Conservation (phyloP, 352 stramenopile genomes). For the Pythium insidiosum region DNA sequence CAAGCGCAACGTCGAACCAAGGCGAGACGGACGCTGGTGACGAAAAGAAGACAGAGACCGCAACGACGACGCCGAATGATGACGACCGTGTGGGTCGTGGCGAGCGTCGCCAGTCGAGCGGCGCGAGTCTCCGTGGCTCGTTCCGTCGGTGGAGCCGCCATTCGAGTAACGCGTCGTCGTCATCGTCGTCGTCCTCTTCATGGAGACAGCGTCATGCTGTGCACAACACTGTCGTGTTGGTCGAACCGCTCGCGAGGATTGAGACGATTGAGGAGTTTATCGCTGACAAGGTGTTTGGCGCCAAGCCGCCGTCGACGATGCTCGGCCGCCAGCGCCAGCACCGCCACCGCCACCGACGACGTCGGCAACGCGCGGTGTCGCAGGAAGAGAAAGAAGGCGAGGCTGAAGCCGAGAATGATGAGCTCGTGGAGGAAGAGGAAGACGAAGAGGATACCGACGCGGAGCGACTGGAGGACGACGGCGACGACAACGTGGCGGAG, state of each 20-base stretch:
- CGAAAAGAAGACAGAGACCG: constrained; percentile 1
- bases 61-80: constrained; percentile 3
- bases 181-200: too few relatives aligned
- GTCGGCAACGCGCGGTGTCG: too few relatives aligned
- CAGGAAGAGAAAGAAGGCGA: constrained; percentile 20
- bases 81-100: too few relatives aligned
- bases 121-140: too few relatives aligned
- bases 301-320: constrained; percentile 24
- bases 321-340: too few relatives aligned
- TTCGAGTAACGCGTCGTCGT: too few relatives aligned
- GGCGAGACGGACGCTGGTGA: neutral
- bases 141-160: too few relatives aligned
- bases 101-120: too few relatives aligned
- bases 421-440: constrained; percentile 15
- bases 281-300: constrained; percentile 50
- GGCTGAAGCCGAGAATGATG: constrained; percentile 9
- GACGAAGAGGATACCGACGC: constrained; percentile 11
- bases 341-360: too few relatives aligned
- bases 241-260: constrained; percentile 66
- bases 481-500: neutral
- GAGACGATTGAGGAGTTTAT: constrained; percentile 80
- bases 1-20: too few relatives aligned
- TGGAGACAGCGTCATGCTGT: too few relatives aligned
- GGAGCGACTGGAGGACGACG: neutral
- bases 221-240: constrained; percentile 63